Evolutionary conservation across 2,329 filamentous ascomycete species (phyloP), one percentile per base, ranked within the genome.

Genomic region (Myrmaecium sp.): DNA sequence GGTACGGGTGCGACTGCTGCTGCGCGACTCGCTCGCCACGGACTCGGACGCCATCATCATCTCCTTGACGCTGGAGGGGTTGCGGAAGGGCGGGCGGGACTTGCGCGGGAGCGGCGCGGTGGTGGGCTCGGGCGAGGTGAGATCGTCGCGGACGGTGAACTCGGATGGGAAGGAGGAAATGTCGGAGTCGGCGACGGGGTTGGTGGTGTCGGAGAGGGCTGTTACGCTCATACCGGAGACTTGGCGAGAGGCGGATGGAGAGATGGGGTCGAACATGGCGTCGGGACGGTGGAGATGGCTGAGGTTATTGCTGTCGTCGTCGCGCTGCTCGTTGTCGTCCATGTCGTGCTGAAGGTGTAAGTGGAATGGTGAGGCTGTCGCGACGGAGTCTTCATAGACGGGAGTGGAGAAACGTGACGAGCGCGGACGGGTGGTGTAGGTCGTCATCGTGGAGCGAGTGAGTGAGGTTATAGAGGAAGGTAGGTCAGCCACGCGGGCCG

Each of bases 21-120:
- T 10, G 51, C n/a, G 61, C 52, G 0, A 70, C 73, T 0, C 62
- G 55, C 0, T 69, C 56, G 0, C 73, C n/a, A n/a, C n/a, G n/a
- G n/a, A n/a, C n/a, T n/a, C 74, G 0, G 74, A 78, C 2, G 66
- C 64, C 70, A 81, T 76, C 36, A 81, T 76, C 52, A 80, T 62
- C 1, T 72, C 71, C 26, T 70, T 69, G 5, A 80, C 67, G 8
- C 70, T 72, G 2, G 74, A 75, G 0, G 75, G 68, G 8, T 74
- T 75, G 25, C 74, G 63, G 44, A 82, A 81, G 1, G 68, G 64
- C 4, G 71, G 66, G 3, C 75, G 64, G 6, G 64, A 61, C 5
- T 65, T 67, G 5, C 62, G 61, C 28, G 73, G 65, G 13, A 65
- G 58, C 14, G 42, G 39, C 14, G 46, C 40, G 31, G 44, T 36